Evolutionary conservation across 441 rosid species (phyloP).

Genomic region (Erodium texanum): DNA sequence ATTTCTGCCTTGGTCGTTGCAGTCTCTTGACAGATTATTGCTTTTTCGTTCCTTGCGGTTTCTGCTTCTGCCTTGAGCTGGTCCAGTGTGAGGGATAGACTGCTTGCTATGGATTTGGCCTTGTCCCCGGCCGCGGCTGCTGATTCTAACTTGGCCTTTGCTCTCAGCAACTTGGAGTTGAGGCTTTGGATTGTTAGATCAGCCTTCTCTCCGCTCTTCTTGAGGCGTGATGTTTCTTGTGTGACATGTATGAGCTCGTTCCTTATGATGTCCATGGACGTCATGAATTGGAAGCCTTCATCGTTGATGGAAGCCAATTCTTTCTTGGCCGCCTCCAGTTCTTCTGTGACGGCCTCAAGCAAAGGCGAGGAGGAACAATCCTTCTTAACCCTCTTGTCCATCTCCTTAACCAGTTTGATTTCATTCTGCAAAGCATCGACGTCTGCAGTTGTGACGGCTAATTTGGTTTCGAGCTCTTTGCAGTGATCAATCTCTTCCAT

Average conservation of each 20-base stretch:
- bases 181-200: conserved; percentile 45
- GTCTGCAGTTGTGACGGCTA: conserved; percentile 51
- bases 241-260: conserved; percentile 40
- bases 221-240: conserved; percentile 37
- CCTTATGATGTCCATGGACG: conserved; percentile 58
- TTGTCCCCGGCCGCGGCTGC: conserved; percentile 43
- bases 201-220: conserved; percentile 36
- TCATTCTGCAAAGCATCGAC: conserved; percentile 49
- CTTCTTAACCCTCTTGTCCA: no score
- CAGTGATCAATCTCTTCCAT: conserved; percentile 40
- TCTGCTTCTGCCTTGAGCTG: conserved; percentile 55
- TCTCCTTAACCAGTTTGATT: conserved; percentile 37
- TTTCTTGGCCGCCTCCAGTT: conserved; percentile 49
- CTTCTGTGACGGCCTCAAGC: conserved; percentile 12
- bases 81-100: conserved; percentile 44
- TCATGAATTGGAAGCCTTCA: conserved; percentile 50
- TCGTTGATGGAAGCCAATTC: conserved; percentile 46
- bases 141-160: conserved; percentile 48
- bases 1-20: conserved; percentile 33
- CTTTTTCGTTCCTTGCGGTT: conserved; percentile 49
- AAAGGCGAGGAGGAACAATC: conserved; percentile 4
- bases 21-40: conserved; percentile 37
- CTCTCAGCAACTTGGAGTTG: conserved; percentile 68
- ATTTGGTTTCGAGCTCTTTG: conserved; percentile 41
- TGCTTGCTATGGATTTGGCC: conserved; percentile 37